Base-by-base conservation (phyloP, 257 asterid genomes). In the Jasminum sambac region DNA sequence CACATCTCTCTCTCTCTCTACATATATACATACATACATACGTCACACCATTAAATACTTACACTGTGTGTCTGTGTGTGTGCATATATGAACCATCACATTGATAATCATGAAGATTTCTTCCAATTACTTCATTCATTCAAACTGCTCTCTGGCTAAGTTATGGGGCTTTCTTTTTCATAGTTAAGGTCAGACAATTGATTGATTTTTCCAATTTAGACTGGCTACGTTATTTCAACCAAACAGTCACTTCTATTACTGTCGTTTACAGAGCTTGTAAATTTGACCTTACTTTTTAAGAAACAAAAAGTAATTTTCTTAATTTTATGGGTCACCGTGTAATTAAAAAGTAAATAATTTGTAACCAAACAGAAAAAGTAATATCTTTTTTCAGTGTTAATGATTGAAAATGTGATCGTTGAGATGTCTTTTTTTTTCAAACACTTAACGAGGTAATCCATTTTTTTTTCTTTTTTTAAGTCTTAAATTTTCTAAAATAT, bases 71-170 rank as follows among this genome's bases (percentile, higher is more conserved):
- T 44, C 5, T n/a, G 21, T 63, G 34, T 55, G 62, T 23, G 62
- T 67, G 78, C 77, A 70, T n/a, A n/a, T n/a, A n/a, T 71, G 68
- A 74, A 77, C 40, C 71, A 43, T 66, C 77, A 72, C 73, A 39
- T 66, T 63, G 62, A 55, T 23, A 23, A 23, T 55, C 34, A 23
- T 55, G 36, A 30, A 30, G 36, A 30, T 30, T 30, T 30, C 36
- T 30, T 30, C 36, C 36, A 1, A 30, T n/a, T n/a, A 30, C 23
- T 21, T 6, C 3, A 55, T 21, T 6, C 3, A 55, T 17, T 23
- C 62, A 10, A 55, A 55, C 62, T 55, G 36, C 62, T 55, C 62
- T 55, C 62, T 19, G n/a, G 62, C 62, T 16, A 23, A 19, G 62
- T 55, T 55, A 55, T 55, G 62, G 62, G 7, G 14, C 9, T 52